phyloP scores from a whole-genome alignment of 228 moss, liverwort and hornwort species.

The Sphagnum fallax region DNA sequence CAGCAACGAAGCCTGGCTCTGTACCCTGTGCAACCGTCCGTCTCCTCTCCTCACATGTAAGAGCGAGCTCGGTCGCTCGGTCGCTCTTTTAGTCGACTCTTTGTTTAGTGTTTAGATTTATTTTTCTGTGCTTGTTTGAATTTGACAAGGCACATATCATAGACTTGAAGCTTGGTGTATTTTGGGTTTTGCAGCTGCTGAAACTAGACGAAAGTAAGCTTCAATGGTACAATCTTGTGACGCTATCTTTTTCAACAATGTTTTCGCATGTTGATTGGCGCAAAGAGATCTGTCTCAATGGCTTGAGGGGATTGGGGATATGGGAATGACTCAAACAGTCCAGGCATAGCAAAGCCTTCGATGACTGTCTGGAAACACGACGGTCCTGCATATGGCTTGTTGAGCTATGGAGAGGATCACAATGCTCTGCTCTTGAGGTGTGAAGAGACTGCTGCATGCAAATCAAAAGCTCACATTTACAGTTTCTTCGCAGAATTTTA shows the following conservation, averaged over 20 bases:
- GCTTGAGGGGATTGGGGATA: slow-evolving; percentile 2
- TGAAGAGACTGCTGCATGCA: not conserved
- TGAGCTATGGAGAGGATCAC: slow-evolving; percentile 35
- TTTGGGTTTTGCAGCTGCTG: slow-evolving; percentile 20
- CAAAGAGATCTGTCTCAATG: not conserved
- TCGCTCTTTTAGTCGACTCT: too few relatives aligned
- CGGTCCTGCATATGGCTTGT: slow-evolving; percentile 41
- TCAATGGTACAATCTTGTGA: slow-evolving; percentile 9
- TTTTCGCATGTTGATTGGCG: not conserved
- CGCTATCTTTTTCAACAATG: not conserved
- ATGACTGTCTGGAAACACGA: slow-evolving; percentile 36
- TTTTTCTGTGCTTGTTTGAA: too few relatives aligned
- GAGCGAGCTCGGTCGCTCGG: too few relatives aligned
- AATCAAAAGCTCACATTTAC: too few relatives aligned
- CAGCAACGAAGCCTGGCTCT: slow-evolving; percentile 37
- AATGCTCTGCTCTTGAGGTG: slow-evolving; percentile 31
- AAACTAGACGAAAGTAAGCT: slow-evolving; percentile 37
- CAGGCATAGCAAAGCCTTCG: slow-evolving; percentile 21
- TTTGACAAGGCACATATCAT: too few relatives aligned
- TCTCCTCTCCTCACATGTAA: slow-evolving; percentile 6
- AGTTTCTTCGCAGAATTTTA: too few relatives aligned
- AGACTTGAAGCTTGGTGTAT: not conserved
- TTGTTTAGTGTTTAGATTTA: too few relatives aligned
- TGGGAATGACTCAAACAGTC: slow-evolving; percentile 12
- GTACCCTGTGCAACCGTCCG: slow-evolving; percentile 27